Percentiles rank a stretch among this genome's conserved stretches.
Conservation (phyloP, 2,329 filamentous ascomycete species). For the Bipolaris sorokiniana region DNA sequence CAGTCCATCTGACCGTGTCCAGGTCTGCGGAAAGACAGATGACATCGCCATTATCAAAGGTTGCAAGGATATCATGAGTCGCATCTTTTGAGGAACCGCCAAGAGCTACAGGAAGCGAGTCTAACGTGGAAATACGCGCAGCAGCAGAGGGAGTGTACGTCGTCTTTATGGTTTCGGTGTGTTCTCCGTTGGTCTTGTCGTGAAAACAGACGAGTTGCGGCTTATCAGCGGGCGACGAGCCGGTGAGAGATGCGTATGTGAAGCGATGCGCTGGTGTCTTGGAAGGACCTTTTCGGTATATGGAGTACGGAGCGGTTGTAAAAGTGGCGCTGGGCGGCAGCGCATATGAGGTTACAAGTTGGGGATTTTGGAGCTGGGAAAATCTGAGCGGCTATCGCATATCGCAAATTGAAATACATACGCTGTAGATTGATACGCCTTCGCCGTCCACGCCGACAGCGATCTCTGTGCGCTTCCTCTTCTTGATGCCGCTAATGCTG, state of each 20-base stretch:
- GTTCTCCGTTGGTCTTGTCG: slow-evolving; percentile 54
- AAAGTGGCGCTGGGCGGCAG: slow-evolving; percentile 65
- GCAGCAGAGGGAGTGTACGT: slow-evolving; percentile 35
- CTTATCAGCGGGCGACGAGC: slow-evolving; percentile 55
- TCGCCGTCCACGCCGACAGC: slow-evolving; percentile 66
- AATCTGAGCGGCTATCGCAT: slow-evolving; percentile 21
- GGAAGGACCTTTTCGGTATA: slow-evolving; percentile 58
- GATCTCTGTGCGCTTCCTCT: slow-evolving; percentile 67
- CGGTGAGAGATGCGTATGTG: slow-evolving; percentile 61
- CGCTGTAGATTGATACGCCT: slow-evolving; percentile 67
- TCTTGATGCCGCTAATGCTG: slow-evolving; percentile 61
- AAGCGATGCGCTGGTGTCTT: slow-evolving; percentile 56
- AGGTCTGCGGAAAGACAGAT: slow-evolving; percentile 65
- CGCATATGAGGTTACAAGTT: slow-evolving; percentile 65
- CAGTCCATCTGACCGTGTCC: slow-evolving; percentile 41
- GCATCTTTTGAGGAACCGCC: slow-evolving; percentile 22
- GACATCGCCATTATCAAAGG: slow-evolving; percentile 67
- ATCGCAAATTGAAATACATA: slow-evolving; percentile 39
- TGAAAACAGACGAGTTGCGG: slow-evolving; percentile 61
- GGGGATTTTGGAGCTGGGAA: slow-evolving; percentile 64
- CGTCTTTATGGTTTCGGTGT: slow-evolving; percentile 43
- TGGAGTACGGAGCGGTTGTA: slow-evolving; percentile 63
- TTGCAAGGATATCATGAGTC: slow-evolving; percentile 58
- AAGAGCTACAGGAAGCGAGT: slow-evolving; percentile 38
- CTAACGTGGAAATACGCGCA: slow-evolving; percentile 39